Evolutionary conservation across 306 rosid species (phyloP).

Genomic region (Castanea mollissima): DNA sequence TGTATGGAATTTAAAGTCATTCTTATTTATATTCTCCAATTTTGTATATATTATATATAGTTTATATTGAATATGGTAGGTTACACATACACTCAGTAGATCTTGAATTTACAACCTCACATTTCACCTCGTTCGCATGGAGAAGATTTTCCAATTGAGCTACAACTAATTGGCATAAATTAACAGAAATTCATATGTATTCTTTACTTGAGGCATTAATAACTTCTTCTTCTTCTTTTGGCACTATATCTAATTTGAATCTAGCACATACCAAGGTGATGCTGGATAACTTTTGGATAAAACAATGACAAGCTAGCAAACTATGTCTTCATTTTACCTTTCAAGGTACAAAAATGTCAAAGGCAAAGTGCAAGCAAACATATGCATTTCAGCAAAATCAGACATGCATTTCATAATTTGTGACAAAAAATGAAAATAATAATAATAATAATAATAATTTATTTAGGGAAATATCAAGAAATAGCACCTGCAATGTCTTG

Average conservation of each 20-base stretch:
- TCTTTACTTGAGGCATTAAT: too few species aligned
- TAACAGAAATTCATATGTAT: too few species aligned
- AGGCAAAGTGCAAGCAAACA: not conserved
- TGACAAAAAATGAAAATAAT: not conserved
- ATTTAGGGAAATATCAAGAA: not conserved
- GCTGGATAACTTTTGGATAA: not conserved
- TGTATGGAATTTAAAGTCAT: too few species aligned
- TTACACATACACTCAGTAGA: too few species aligned
- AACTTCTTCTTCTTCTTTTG: too few species aligned
- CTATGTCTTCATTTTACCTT: not conserved
- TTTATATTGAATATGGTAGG: too few species aligned
- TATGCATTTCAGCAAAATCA: not conserved
- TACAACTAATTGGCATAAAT: too few species aligned
- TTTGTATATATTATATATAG: too few species aligned
- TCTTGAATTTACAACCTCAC: too few species aligned
- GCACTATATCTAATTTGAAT: not conserved
- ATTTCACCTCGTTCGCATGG: too few species aligned
- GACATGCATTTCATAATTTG: not conserved
- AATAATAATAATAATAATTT: not conserved
- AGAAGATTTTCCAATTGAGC: too few species aligned
- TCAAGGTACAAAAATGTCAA: not conserved
- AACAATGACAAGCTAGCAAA: not conserved
- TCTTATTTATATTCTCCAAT: too few species aligned
- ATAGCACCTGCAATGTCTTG: constrained; percentile 24
- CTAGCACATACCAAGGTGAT: not conserved